Percentiles rank a stretch among this genome's conserved stretches.
Evolutionary conservation across 2,329 filamentous ascomycete species (phyloP).

Genomic region (Colletotrichum abscissum): DNA sequence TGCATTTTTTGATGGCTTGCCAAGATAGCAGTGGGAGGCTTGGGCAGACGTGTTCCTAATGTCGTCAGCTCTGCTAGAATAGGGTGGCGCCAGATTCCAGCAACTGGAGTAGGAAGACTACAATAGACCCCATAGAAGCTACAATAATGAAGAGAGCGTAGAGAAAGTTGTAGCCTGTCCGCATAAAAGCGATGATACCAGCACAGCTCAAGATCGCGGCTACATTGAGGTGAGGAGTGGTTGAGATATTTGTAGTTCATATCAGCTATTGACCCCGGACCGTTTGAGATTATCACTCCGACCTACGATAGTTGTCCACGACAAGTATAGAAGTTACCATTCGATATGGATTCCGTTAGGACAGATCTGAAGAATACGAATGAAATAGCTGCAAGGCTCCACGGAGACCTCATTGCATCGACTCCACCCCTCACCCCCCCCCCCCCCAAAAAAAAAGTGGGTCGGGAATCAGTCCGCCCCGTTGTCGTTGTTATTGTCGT

Average conservation of each 20-base stretch:
- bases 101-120: neutral
- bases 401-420: neutral
- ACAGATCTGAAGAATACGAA: neutral
- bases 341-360: too few species aligned
- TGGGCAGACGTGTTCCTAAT: too few species aligned
- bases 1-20: too few species aligned
- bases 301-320: neutral
- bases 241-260: neutral
- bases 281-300: fast-evolving
- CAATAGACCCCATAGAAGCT: neutral
- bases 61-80: too few species aligned
- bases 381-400: neutral
- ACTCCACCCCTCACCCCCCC: too few species aligned
- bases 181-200: neutral
- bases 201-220: neutral
- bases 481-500: neutral
- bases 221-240: neutral
- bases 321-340: too few species aligned
- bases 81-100: neutral
- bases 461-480: neutral
- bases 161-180: neutral
- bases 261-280: fast-evolving
- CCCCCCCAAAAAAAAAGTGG: neutral
- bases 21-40: too few species aligned
- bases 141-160: neutral